Percentiles rank a stretch among this genome's conserved stretches.
These are phyloP conservation scores for Hyaloraphidium curvatum DNA, from an alignment of 192 early-diverging fungal genomes.

Conservation along the genomic window DNA sequence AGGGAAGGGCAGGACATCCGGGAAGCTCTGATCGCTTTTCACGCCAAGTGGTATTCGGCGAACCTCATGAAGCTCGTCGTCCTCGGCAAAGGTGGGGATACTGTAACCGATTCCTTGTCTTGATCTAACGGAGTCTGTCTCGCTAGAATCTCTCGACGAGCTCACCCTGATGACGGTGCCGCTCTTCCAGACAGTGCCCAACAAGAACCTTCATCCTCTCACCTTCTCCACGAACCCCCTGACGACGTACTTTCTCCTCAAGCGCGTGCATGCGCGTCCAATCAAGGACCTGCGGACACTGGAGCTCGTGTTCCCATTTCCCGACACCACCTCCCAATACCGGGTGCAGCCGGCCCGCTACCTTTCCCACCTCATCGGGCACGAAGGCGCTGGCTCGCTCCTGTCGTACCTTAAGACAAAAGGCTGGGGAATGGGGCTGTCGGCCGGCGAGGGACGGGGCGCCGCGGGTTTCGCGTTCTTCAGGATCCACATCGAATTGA, in stretches of 20 bases:
- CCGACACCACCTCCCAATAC: constrained; percentile 31
- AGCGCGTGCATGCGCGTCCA: constrained; percentile 46
- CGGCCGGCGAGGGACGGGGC: constrained; percentile 39
- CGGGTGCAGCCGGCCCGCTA: constrained; percentile 47
- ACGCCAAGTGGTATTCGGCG: constrained; percentile 75
- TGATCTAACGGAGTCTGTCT: too few relatives aligned
- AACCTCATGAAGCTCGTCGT: constrained; percentile 91
- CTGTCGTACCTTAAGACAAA: constrained; percentile 66
- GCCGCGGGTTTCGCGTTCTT: constrained; percentile 62
- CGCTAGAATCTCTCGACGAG: constrained; percentile 60
- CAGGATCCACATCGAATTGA: constrained; percentile 64
- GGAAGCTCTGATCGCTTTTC: constrained; percentile 65
- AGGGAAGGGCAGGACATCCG: constrained; percentile 60
- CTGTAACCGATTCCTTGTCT: neutral
- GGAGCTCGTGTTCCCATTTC: constrained; percentile 69
- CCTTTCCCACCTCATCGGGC: constrained; percentile 74
- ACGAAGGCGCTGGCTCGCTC: constrained; percentile 76
- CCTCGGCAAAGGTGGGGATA: constrained; percentile 43
- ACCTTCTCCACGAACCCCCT: neutral
- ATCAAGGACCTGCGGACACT: constrained; percentile 66
- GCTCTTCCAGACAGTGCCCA: constrained; percentile 25
- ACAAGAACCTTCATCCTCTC: neutral
- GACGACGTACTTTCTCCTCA: constrained; percentile 5
- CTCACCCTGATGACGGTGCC: constrained; percentile 65
- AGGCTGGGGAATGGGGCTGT: constrained; percentile 71